Evolutionary conservation across 2,329 filamentous ascomycete species (phyloP), one percentile per base, ranked within the genome.

Genomic region (Blastomyces percursus): DNA sequence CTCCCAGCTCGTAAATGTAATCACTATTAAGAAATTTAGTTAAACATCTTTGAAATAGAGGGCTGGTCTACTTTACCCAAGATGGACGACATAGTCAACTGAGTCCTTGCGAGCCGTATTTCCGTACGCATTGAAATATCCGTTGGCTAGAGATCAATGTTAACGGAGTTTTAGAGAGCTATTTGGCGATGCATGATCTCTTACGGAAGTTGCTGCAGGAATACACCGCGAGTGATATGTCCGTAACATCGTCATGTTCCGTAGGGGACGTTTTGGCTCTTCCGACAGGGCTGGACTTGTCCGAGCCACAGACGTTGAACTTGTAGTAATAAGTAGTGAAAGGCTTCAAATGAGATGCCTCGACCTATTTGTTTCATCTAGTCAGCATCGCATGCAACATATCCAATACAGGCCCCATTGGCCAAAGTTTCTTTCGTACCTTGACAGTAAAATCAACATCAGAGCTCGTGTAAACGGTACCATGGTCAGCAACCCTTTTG

Each of bases 401-500:
- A 44, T 24, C 21, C 59, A 6, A 46, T n/a, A n/a, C 24, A 12
- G 21, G 3, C 21, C 63, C 61, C 72, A 21, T 48, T 48, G 8
- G 66, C 63, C 9, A 12, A 30, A 59, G 11, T 11, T 9, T 21
- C 7, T 35, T 63, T 24, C 51, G 59, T 70, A 84, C 84, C 79
- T 90, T 90, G 64, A 90, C 77, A 0, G 88, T 91, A 70, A 86
- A 91, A 70, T 91, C 88, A 57, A 91, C 83, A 70, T 91, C 88
- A 0, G 83, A 87, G 44, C 82, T 88, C 0, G 88, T 91, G 69
- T 85, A 89, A 0, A 81, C 86, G 44, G 75, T 81, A 5, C 88
- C 88, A 0, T 76, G 77, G 59, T 81, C 78, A 1, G 83, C 82
- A 8, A 83, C 75, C 1, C 76, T 69, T 12, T 74, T 73, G 40